Evolutionary conservation across 352 stramenopile genomes (phyloP).

Genomic region (Phytophthora megakarya): DNA sequence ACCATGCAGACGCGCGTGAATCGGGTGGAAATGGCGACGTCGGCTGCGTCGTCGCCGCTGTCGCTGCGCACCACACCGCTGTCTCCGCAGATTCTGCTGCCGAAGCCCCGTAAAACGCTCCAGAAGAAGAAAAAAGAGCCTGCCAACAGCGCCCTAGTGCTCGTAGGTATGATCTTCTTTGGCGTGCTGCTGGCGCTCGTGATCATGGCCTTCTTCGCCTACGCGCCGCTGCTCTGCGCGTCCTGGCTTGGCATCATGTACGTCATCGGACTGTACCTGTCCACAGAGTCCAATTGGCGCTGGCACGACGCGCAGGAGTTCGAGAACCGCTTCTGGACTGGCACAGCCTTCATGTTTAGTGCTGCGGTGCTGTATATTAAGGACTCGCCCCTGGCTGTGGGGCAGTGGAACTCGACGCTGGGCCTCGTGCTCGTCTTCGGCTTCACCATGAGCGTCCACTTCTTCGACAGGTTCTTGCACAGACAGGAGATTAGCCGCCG

Average conservation of each 20-base stretch:
- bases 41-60: conserved; percentile 13
- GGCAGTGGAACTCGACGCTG: conserved; percentile 71
- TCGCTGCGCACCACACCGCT: conserved; percentile 27
- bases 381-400: conserved; percentile 91
- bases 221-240: conserved; percentile 76
- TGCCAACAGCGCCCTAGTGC: conserved; percentile 63
- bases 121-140: conserved; percentile 43
- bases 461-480: conserved; percentile 83
- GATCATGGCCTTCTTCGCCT: conserved; percentile 84
- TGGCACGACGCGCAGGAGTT: conserved; percentile 94
- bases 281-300: conserved; percentile 83
- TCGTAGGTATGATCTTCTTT: conserved; percentile 74
- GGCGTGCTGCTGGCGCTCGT: conserved; percentile 64
- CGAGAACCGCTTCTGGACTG: conserved; percentile 97
- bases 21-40: conserved; percentile 27
- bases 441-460: conserved; percentile 82
- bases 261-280: conserved; percentile 81
- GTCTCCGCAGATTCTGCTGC: conserved; percentile 12
- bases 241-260: conserved; percentile 85
- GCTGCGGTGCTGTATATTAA: conserved; percentile 93
- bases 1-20: conserved; percentile 40
- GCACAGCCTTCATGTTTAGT: conserved; percentile 93
- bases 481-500: conserved; percentile 73
- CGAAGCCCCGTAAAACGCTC: conserved; percentile 5
- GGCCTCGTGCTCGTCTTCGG: conserved; percentile 78